Conservation (phyloP, 257 asterid genomes). For the Solanum sitiens region DNA sequence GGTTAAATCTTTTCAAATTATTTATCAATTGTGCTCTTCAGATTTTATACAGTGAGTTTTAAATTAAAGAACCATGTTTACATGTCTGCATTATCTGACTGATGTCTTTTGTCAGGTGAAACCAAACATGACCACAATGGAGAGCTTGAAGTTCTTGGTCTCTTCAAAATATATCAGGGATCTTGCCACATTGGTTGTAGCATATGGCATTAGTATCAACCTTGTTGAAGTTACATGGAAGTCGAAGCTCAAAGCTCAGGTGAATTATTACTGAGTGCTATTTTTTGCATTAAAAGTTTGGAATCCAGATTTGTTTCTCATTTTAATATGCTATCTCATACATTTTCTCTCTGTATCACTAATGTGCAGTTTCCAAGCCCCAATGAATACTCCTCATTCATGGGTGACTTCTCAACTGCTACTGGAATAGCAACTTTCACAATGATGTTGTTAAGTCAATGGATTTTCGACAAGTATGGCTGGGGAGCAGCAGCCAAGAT, state of each 20-base stretch:
- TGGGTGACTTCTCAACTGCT: conserved; percentile 97
- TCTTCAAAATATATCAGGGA: conserved; percentile 81
- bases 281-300: neutral
- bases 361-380: conserved; percentile 83
- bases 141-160: conserved; percentile 87
- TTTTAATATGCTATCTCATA: neutral
- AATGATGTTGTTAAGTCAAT: conserved; percentile 96
- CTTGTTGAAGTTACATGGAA: conserved; percentile 99
- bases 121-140: conserved; percentile 95
- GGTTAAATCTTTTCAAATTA: neutral
- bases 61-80: neutral
- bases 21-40: neutral
- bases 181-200: conserved; percentile 95
- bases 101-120: conserved; percentile 45
- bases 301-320: neutral
- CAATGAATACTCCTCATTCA: conserved; percentile 86
- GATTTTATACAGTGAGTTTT: neutral
- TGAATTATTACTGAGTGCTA: conserved; percentile 1
- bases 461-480: conserved; percentile 83
- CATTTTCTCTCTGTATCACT: neutral
- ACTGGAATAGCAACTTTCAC: conserved; percentile 92
- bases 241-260: conserved; percentile 99
- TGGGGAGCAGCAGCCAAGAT: conserved; percentile 98
- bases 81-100: neutral
- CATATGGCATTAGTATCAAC: conserved; percentile 95